Evolutionary conservation across 225 moss, liverwort and hornwort species (phyloP).

Genomic region (Sphagnum contortum): DNA sequence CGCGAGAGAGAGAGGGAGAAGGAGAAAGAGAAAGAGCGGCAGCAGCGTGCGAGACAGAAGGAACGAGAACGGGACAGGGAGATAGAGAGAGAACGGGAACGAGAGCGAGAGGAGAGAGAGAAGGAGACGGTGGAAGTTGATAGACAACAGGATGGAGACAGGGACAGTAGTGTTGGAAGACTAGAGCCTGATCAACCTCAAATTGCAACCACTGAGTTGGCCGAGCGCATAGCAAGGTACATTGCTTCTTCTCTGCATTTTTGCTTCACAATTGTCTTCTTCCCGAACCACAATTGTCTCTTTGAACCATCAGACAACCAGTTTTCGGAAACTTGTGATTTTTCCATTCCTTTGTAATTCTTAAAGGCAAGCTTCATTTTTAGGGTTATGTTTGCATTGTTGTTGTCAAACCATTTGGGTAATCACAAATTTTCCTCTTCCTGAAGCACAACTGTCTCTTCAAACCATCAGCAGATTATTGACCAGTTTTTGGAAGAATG

Average conservation of each 20-base stretch:
- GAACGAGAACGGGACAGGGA: slow-evolving; percentile 46
- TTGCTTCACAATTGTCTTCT: not conserved
- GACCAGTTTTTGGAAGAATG: too few species aligned
- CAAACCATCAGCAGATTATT: too few species aligned
- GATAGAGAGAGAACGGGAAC: slow-evolving; percentile 42
- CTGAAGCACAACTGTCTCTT: too few species aligned
- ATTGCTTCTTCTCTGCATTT: slow-evolving; percentile 2
- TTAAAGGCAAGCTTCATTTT: too few species aligned
- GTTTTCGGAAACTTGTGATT: too few species aligned
- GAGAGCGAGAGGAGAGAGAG: slow-evolving; percentile 32
- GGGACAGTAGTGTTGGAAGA: slow-evolving; percentile 1
- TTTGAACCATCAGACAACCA: too few species aligned
- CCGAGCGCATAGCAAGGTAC: slow-evolving; percentile 69
- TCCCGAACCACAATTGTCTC: not conserved
- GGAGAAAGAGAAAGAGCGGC: not conserved
- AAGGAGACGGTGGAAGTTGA: slow-evolving; percentile 32
- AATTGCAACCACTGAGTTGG: slow-evolving; percentile 50
- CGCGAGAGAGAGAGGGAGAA: not conserved
- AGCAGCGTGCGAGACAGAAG: slow-evolving; percentile 22
- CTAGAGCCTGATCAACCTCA: slow-evolving; percentile 42
- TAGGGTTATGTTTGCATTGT: too few species aligned
- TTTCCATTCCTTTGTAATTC: too few species aligned
- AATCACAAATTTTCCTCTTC: too few species aligned
- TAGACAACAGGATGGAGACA: slow-evolving; percentile 30
- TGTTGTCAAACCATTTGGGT: too few species aligned